Conservation (phyloP, 139 green algal species). For the Tetradesmus obliquus region DNA sequence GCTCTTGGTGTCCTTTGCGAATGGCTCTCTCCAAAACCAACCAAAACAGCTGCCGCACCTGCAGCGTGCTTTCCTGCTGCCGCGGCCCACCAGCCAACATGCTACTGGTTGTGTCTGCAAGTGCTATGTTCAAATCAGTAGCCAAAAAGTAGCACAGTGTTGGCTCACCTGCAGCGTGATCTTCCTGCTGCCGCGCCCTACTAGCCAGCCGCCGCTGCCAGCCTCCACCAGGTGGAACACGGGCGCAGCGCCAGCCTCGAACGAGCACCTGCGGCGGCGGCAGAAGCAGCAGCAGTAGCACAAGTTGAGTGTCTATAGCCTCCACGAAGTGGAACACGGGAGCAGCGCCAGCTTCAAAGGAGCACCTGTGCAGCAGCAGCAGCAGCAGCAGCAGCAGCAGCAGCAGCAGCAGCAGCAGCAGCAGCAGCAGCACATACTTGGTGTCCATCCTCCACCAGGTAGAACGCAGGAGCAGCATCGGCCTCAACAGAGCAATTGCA, state of each 20-base stretch:
- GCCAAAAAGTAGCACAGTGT: background rate
- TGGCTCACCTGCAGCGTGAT: slow-evolving; percentile 55
- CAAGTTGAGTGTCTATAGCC: background rate
- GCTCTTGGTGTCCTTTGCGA: slow-evolving; percentile 53
- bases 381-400: background rate
- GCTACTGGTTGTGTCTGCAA: no score
- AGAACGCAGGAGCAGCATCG: slow-evolving; percentile 72
- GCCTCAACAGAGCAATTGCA: slow-evolving; percentile 51
- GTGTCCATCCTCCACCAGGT: slow-evolving; percentile 62
- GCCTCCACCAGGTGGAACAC: slow-evolving; percentile 74
- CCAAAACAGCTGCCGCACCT: no score
- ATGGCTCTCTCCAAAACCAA: no score
- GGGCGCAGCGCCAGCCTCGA: slow-evolving; percentile 70
- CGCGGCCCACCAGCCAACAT: no score
- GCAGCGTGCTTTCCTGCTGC: no score
- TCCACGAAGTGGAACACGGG: slow-evolving; percentile 75
- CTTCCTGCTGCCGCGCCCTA: slow-evolving; percentile 43
- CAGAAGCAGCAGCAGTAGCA: background rate
- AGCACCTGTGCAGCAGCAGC: slow-evolving; percentile 40
- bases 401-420: background rate
- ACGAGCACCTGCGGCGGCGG: slow-evolving; percentile 54
- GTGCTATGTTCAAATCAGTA: background rate
- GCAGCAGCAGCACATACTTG: background rate
- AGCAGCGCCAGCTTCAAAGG: slow-evolving; percentile 72
- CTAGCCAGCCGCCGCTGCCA: slow-evolving; percentile 45